Percentiles rank a stretch among this genome's conserved stretches.
phyloP scores from a whole-genome alignment of 345 rosid species.

The Atalantia buxifolia region DNA sequence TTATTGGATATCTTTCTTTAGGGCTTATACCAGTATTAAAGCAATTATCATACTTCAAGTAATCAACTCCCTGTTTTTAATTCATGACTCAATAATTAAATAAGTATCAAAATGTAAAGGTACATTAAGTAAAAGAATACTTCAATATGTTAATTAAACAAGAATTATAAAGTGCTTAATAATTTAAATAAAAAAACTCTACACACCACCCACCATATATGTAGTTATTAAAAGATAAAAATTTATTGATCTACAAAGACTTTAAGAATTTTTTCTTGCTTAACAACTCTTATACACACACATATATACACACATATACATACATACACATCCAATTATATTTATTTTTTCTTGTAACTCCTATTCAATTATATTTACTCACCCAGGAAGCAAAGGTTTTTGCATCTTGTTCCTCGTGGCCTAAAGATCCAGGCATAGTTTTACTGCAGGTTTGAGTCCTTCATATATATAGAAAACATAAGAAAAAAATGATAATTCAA shows the following conservation, averaged over 20 bases:
- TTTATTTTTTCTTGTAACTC: no score
- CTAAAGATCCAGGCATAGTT: conserved; percentile 57
- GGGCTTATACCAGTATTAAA: conserved; percentile 32
- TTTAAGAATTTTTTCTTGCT: no score
- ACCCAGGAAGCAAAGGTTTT: conserved; percentile 44
- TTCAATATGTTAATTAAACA: no score
- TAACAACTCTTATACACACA: no score
- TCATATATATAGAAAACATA: background rate
- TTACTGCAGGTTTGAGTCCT: conserved; percentile 55
- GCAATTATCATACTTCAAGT: conserved; percentile 59
- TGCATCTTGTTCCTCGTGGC: conserved; percentile 56
- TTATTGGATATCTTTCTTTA: conserved; percentile 48
- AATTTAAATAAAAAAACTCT: no score
- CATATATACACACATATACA: no score
- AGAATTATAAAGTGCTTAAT: no score
- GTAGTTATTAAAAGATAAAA: no score
- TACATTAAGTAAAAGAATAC: no score
- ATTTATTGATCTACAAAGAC: no score
- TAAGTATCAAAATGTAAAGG: background rate
- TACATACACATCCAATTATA: no score
- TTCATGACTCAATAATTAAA: background rate
- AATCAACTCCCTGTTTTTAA: conserved; percentile 40
- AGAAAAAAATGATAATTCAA: background rate
- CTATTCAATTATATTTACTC: background rate
- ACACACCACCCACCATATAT: no score